A percentile compares a stretch with the other conserved stretches of the same genome.
phyloP scores from a whole-genome alignment of 2,329 filamentous ascomycete genomes.

The Alternaria consortialis region DNA sequence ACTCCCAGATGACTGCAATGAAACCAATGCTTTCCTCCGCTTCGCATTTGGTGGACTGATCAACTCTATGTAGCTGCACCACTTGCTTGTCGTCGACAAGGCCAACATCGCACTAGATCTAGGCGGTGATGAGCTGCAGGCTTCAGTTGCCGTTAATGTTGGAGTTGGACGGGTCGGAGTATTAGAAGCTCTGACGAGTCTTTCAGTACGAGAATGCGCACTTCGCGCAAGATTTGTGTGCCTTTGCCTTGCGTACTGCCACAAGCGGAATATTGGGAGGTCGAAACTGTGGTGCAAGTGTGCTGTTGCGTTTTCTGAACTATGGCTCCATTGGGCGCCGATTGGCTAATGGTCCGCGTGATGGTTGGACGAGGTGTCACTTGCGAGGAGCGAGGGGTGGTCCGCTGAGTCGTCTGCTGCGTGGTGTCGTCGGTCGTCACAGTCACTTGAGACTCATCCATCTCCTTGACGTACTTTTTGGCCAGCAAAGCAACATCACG shows the following conservation, averaged over 20 bases:
- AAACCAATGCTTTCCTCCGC: constrained; percentile 22
- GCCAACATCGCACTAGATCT: not conserved
- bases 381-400: constrained; percentile 25
- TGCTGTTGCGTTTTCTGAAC: constrained; percentile 4
- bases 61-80: constrained; percentile 10
- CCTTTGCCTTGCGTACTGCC: constrained; percentile 36
- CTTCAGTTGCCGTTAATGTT: not conserved
- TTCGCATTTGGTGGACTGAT: constrained; percentile 35
- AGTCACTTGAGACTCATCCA: constrained; percentile 24
- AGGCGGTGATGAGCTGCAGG: too few relatives aligned
- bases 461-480: constrained; percentile 30
- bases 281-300: constrained; percentile 14
- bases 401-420: constrained; percentile 29
- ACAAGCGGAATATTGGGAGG: constrained; percentile 22
- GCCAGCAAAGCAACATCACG: constrained; percentile 41
- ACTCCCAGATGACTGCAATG: constrained; percentile 19
- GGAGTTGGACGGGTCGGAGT: not conserved
- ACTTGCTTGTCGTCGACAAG: constrained; percentile 5
- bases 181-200: constrained; percentile 27
- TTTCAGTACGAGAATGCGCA: constrained; percentile 30
- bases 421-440: constrained; percentile 32
- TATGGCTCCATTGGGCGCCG: not conserved
- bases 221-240: constrained; percentile 25
- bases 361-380: constrained; percentile 11
- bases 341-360: not conserved